Evolutionary conservation across 2,329 filamentous ascomycete species (phyloP), one percentile per base, ranked within the genome.

Genomic region (Cadophora gregata): DNA sequence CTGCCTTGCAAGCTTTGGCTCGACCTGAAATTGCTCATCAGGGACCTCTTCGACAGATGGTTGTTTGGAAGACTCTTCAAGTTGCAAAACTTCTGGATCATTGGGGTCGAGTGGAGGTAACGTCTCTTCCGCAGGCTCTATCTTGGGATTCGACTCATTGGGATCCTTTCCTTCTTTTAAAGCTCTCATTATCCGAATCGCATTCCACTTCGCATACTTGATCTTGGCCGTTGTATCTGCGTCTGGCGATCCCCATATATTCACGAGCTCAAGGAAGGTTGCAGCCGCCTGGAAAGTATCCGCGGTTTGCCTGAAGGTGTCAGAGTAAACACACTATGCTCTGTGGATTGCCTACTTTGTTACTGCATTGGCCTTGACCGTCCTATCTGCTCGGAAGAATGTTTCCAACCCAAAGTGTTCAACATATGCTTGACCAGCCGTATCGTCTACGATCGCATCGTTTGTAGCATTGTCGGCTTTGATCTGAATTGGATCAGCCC

Each of bases 121-220:
- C 50, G 78, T 75, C 24, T 81, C 81, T 51, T 84, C 82, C 36
- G 81, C 79, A 9, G 81, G 78, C 62, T 89, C 83, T 4, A 81
- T 84, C 65, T 87, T 87, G 0, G 95, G 95, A 75, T 98, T 98
- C 8, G 92, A 91, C 64, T 90, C 88, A 79, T 99, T 99, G 3
- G 96, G 96, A 76, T 99, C 94, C 71, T 92, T 90, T 63, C 93
- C 93, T 48, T 94, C 92, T 75, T 94, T 96, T 75, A 97, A 86
- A 12, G 96, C 96, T 79, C 93, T 97, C 19, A 92, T 84, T 75
- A 99, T 99, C 66, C 96, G 88, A 42, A 95, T 82, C 1, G 95
- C 94, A 78, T 98, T 96, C 85, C 93, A 99, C 79, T 98, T 99
- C 50, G 95, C 93, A 77, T 93, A 99, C 78, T 96, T 97, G 80